Evolutionary conservation across 2,329 filamentous ascomycete species (phyloP), one percentile per base, ranked within the genome.

Genomic region (Aspergillus melleus): DNA sequence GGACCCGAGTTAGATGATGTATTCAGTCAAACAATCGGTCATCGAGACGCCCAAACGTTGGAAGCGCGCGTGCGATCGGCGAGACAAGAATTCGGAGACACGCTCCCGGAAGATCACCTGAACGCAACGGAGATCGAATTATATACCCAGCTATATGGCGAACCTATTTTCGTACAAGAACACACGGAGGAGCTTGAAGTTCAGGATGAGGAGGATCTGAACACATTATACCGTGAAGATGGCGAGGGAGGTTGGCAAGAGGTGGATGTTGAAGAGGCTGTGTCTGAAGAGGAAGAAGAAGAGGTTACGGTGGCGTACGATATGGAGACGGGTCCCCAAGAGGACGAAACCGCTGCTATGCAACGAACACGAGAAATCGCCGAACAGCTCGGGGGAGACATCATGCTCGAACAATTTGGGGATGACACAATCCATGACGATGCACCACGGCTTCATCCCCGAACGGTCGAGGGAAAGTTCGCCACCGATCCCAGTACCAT

Each of bases 71-170:
- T 91, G 32, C 86, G 90, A 58, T 82, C 86, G 66, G 89, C 91
- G 39, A 86, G 89, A 68, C 88, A 91, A 64, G 82, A 86, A 9
- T 96, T 92, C 73, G 89, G 92, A 62, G 88, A 95, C 69, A 88
- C 84, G 0, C 76, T 97, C 24, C 93, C 93, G 0, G 84, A 86
- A 32, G 87, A 84, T 36, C 86, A 91, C 67, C 75, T 97, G 54
- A 87, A 81, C 36, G 81, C 83, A 1, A 84, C 89, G 55, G 92
- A 96, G 73, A 88, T 89, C 68, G 80, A 79, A 52, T 78, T 96
- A 0, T 96, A 96, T 74, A 87, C 90, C 70, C 83, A 92, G 64
- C 78, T 96, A 16, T 97, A 95, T 73, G 94, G 93, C 1, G 81
- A 88, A 36, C 91, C 92, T 2, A 72, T 90, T 1, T 54, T 71